phyloP scores from a whole-genome alignment of 2,329 filamentous ascomycete species.

The Aspergillus oerlinghausenensis region DNA sequence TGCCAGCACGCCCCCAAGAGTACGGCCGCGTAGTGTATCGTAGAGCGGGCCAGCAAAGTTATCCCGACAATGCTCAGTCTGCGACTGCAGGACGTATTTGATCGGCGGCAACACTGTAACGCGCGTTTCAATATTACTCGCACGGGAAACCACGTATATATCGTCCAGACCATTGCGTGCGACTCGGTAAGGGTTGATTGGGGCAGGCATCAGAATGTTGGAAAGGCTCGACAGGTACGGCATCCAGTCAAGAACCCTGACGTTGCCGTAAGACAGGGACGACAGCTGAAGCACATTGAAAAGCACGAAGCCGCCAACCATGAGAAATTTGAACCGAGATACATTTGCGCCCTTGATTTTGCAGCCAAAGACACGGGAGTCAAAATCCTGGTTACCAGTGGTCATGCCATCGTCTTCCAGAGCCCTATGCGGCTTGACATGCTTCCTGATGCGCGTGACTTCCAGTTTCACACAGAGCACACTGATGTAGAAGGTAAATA shows the following conservation, averaged over 20 bases:
- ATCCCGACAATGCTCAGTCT: too few species aligned
- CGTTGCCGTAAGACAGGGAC: conserved; percentile 80
- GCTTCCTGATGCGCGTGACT: conserved; percentile 96
- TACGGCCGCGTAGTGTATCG: conserved; percentile 61
- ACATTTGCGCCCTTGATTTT: conserved; percentile 84
- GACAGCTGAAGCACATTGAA: conserved; percentile 87
- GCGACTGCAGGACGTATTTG: conserved; percentile 75
- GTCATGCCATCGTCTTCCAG: conserved; percentile 96
- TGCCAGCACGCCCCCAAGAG: conserved; percentile 86
- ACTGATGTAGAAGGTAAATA: conserved; percentile 96
- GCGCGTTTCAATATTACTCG: conserved; percentile 60
- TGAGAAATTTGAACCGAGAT: conserved; percentile 94
- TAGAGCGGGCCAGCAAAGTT: conserved; percentile 38
- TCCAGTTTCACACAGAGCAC: conserved; percentile 98
- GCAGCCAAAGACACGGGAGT: conserved; percentile 76
- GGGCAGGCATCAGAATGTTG: conserved; percentile 66
- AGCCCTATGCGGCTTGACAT: conserved; percentile 84
- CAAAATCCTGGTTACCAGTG: conserved; percentile 84
- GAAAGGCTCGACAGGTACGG: conserved; percentile 49
- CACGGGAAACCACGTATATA: conserved; percentile 68
- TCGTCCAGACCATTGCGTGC: conserved; percentile 82
- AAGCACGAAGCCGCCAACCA: conserved; percentile 87
- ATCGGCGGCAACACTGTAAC: conserved; percentile 89
- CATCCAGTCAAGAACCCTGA: conserved; percentile 41
- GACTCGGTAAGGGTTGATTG: conserved; percentile 94